Evolutionary conservation across 2,329 filamentous ascomycete genomes (phyloP).

Genomic region (Cordyceps javanica): DNA sequence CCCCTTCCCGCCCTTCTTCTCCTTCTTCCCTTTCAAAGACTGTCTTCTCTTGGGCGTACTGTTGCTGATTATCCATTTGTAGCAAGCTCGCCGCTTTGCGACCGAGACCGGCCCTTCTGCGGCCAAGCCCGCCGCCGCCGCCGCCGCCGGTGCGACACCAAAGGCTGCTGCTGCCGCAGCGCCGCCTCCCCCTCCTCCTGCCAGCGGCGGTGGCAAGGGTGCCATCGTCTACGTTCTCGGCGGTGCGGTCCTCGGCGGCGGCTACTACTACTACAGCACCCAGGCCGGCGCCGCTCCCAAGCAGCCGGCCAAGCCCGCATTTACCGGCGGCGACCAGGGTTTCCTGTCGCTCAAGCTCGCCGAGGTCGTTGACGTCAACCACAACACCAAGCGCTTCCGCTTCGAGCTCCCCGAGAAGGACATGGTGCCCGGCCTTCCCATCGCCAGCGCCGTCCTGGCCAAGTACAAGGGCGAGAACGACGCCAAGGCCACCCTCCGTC

Average conservation of each 20-base stretch:
- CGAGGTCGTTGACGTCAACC: constrained; percentile 73
- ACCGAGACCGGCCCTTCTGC: constrained; percentile 39
- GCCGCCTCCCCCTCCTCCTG: constrained; percentile 37
- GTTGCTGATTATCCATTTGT: constrained; percentile 29
- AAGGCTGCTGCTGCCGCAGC: constrained; percentile 19
- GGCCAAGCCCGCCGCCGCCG: constrained; percentile 24
- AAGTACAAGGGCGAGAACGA: constrained; percentile 82
- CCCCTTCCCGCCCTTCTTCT: constrained; percentile 12
- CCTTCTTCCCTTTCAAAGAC: background rate
- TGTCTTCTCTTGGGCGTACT: too few relatives aligned
- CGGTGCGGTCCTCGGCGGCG: constrained; percentile 52
- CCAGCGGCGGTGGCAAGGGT: constrained; percentile 46
- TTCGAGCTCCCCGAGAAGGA: constrained; percentile 83
- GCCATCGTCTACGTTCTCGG: constrained; percentile 55
- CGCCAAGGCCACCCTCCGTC: constrained; percentile 81
- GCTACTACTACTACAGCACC: constrained; percentile 45
- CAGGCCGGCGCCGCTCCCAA: constrained; percentile 38
- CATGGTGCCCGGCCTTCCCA: constrained; percentile 71
- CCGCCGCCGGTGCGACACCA: constrained; percentile 40
- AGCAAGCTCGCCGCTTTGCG: constrained; percentile 59
- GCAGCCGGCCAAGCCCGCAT: constrained; percentile 42
- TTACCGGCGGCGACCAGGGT: constrained; percentile 84
- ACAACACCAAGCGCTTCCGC: constrained; percentile 90
- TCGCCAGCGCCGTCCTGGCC: constrained; percentile 84
- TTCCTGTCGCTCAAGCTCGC: constrained; percentile 78